A percentile compares a stretch with the other conserved stretches of the same genome.
These are phyloP conservation scores for Pseudogymnoascus sp. DNA, from an alignment of 2,329 filamentous ascomycete genomes.

Conservation along the genomic window DNA sequence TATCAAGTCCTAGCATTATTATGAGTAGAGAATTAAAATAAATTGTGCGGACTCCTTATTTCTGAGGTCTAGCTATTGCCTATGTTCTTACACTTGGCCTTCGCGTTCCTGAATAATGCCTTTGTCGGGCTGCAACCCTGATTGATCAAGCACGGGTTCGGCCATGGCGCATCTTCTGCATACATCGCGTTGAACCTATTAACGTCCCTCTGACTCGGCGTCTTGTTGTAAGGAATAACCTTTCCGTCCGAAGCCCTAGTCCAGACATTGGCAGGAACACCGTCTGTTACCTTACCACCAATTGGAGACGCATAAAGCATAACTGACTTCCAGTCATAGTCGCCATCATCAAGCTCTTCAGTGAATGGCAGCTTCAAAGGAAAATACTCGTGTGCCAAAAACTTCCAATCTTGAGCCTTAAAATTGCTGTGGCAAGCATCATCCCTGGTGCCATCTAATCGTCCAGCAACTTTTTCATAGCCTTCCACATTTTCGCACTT, in stretches of 20 bases:
- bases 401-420: not conserved
- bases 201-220: conserved; percentile 3
- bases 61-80: not conserved
- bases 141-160: conserved; percentile 8
- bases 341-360: not conserved
- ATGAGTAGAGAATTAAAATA: not conserved
- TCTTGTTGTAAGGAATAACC: not conserved
- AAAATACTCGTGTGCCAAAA: not conserved
- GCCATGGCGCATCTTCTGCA: not conserved
- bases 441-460: not conserved
- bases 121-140: not conserved
- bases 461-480: not conserved
- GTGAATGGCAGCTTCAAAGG: not conserved
- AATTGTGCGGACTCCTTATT: not conserved
- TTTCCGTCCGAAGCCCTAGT: not conserved
- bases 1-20: not conserved
- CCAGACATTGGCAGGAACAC: not conserved
- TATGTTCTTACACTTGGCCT: conserved; percentile 8
- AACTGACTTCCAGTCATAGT: conserved; percentile 7
- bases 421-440: not conserved
- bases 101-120: not conserved
- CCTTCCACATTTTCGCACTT: not conserved
- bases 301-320: conserved; percentile 8
- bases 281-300: not conserved
- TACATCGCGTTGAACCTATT: conserved; percentile 8